Percentiles rank a stretch among this genome's conserved stretches.
phyloP scores from a whole-genome alignment of 2,329 filamentous ascomycete species.

The Karstenula rhodostoma region DNA sequence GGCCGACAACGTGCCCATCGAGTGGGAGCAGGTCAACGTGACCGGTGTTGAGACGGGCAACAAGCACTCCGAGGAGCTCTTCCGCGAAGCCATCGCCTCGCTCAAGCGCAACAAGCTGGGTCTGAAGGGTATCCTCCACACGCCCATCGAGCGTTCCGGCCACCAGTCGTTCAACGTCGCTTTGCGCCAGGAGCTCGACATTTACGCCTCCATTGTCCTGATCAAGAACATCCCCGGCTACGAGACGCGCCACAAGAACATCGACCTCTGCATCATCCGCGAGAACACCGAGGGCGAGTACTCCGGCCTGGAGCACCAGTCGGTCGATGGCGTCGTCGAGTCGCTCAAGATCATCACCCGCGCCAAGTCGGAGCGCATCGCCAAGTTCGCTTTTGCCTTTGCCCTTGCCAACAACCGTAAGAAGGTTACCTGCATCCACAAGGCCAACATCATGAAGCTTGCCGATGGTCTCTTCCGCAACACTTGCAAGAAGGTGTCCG shows the following conservation, averaged over 20 bases:
- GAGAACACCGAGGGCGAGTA: conserved; percentile 99
- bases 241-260: conserved; percentile 94
- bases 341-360: conserved; percentile 99
- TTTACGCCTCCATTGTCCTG: conserved; percentile 96
- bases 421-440: conserved; percentile 99
- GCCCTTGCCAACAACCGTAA: conserved; percentile 98
- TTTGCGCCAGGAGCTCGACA: conserved; percentile 98
- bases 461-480: conserved; percentile 98
- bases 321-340: conserved; percentile 94
- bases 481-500: conserved; percentile 91
- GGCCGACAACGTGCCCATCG: conserved; percentile 97
- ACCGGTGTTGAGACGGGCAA: conserved; percentile 85
- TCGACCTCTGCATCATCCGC: conserved; percentile 99
- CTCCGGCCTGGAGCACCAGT: conserved; percentile 98
- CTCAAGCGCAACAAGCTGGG: conserved; percentile 98
- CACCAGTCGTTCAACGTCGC: conserved; percentile 99
- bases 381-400: conserved; percentile 98
- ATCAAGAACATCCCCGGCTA: conserved; percentile 99
- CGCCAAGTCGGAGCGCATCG: conserved; percentile 98
- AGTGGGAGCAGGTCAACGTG: conserved; percentile 98
- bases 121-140: conserved; percentile 98
- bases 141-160: conserved; percentile 92
- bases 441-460: conserved; percentile 99
- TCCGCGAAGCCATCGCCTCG: conserved; percentile 93
- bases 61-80: conserved; percentile 91